phyloP scores from a whole-genome alignment of 2,329 filamentous ascomycete species.

The Diaporthe capsici region DNA sequence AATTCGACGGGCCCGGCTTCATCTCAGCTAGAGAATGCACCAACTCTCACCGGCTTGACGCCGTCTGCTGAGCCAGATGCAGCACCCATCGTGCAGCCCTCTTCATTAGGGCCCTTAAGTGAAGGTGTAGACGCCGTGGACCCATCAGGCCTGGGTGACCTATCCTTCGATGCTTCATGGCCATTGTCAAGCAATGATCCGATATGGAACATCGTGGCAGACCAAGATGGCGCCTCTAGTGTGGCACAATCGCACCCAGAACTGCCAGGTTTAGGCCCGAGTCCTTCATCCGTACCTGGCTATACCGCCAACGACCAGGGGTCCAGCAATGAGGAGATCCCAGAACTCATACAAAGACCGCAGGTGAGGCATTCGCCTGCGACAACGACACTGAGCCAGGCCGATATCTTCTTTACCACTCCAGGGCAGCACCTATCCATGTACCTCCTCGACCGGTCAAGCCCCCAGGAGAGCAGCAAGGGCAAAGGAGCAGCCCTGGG shows the following conservation, averaged over 20 bases:
- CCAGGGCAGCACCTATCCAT: not conserved
- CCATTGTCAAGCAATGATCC: conserved; percentile 3
- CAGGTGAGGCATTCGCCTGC: not conserved
- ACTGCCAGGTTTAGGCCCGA: not conserved
- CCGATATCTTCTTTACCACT: not conserved
- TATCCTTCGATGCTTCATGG: conserved; percentile 22
- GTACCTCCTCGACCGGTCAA: not conserved
- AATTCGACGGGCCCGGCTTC: not conserved
- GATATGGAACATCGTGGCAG: not conserved
- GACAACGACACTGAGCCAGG: not conserved
- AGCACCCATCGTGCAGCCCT: not conserved
- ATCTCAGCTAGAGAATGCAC: not conserved
- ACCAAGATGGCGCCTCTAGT: not conserved
- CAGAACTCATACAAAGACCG: not conserved
- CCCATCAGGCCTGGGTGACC: not conserved
- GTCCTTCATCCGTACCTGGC: not conserved
- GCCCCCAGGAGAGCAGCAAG: not conserved
- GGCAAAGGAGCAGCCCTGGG: not conserved
- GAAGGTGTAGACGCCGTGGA: not conserved
- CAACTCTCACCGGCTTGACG: not conserved
- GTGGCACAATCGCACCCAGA: too few relatives aligned
- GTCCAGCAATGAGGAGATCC: not conserved
- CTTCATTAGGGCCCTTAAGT: not conserved
- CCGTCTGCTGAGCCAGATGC: not conserved
- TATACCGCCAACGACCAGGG: not conserved